Percentiles rank a stretch among this genome's conserved stretches.
These are phyloP conservation scores for Aureobasidium sp. DNA, from an alignment of 2,329 filamentous ascomycete species.

Conservation along the genomic window DNA sequence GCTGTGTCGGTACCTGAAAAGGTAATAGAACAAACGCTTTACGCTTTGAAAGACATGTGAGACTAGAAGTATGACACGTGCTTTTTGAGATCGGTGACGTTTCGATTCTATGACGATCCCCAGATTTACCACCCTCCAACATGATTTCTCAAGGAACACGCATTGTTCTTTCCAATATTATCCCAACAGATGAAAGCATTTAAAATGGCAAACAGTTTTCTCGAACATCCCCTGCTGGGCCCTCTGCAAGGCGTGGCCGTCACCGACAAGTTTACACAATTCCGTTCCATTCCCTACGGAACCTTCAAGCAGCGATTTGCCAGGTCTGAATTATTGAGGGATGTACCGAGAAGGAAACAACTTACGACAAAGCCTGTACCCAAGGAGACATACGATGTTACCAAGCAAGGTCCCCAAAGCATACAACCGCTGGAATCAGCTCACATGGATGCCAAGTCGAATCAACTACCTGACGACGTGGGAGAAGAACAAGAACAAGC, in stretches of 20 bases:
- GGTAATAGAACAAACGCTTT: no score
- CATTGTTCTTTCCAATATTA: neutral
- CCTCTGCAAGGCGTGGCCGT: neutral
- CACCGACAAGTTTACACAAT: slow-evolving; percentile 1
- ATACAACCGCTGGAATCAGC: slow-evolving; percentile 10
- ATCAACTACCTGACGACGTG: slow-evolving; percentile 9
- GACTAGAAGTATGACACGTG: neutral
- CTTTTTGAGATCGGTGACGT: neutral
- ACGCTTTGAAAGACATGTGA: neutral
- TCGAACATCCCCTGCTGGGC: slow-evolving; percentile 8
- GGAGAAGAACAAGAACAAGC: slow-evolving; percentile 1
- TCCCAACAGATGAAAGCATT: neutral
- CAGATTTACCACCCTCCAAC: neutral
- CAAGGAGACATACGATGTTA: slow-evolving; percentile 2
- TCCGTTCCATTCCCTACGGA: slow-evolving; percentile 12
- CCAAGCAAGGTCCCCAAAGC: slow-evolving; percentile 7
- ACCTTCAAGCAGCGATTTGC: slow-evolving; percentile 12
- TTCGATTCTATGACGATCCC: neutral
- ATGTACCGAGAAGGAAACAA: neutral
- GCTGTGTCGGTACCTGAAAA: no score
- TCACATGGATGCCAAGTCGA: slow-evolving; percentile 11
- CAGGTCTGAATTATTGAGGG: neutral
- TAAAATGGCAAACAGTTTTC: neutral
- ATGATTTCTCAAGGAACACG: no score
- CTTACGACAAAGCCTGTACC: neutral